Base-by-base conservation (phyloP, 2,329 filamentous ascomycete species). In the Neocucurbitaria cava region DNA sequence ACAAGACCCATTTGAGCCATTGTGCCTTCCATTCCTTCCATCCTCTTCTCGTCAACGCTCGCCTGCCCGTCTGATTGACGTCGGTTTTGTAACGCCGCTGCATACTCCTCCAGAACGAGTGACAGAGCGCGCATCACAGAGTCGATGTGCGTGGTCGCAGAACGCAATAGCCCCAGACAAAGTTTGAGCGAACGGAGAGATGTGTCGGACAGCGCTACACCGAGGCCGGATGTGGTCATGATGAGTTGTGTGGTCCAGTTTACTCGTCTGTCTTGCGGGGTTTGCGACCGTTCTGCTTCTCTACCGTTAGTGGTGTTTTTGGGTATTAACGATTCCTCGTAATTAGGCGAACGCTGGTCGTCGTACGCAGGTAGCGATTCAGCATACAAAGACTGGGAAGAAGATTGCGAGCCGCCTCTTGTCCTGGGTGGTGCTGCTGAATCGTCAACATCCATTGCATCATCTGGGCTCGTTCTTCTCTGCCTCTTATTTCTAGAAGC, bases 131-230 rank as follows among this genome's bases (percentile, higher is more conserved):
- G 80, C 59, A 96, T 90, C 0, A 92, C 85, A 43, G 87, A 87
- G 42, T 88, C 87, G 52, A 98, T 87, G 70, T 92, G 90, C 6
- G 86, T 87, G 57, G 96, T 96, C 1, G 91, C 91, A 83, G 88
- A 89, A 23, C 88, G 85, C 42, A 98, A 80, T 83, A 92, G 90
- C 21, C 84, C 84, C 1, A 98, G 79, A 60, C 93, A 97, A 66
- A 92, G 94, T 65, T 91, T 92, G 38, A 99, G 79, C 57, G 89
- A 95, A 46, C 88, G 86, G 8, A 97, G 79, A 20, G 91, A 96
- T 68, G 95, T 89, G 17, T 96, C 89, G 67, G 90, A 96, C 84
- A 99, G 92, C 1, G 95, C 92, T 15, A 96, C 89, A 59, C 92
- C 92, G 0, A 98, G 83, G 0, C 92, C 94, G 0, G 92, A 96